phyloP scores from a whole-genome alignment of 257 asterid genomes.

The Nemophila menziesii region DNA sequence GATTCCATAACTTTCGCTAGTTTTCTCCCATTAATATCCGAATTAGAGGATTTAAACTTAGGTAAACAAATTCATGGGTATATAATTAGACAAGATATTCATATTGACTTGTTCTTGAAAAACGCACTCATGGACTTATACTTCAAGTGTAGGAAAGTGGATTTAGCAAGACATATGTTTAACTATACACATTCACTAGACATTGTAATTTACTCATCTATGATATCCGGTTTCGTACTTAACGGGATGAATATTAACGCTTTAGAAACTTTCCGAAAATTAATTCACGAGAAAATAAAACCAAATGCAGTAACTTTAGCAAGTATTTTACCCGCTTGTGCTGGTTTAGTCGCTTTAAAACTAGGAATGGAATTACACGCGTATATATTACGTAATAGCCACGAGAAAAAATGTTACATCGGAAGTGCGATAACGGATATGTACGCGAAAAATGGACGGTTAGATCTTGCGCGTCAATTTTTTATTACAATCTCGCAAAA shows the following conservation, averaged over 20 bases:
- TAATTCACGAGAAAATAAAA: constrained; percentile 38
- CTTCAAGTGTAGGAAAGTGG: constrained; percentile 60
- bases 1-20: constrained; percentile 72
- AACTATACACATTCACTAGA: constrained; percentile 39
- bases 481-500: constrained; percentile 42
- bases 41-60: constrained; percentile 19
- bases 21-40: constrained; percentile 59
- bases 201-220: constrained; percentile 60
- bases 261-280: constrained; percentile 38
- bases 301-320: constrained; percentile 86
- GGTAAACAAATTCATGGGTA: constrained; percentile 74
- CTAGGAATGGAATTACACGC: constrained; percentile 74
- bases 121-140: constrained; percentile 77
- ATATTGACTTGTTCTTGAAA: constrained; percentile 57
- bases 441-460: constrained; percentile 80
- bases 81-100: constrained; percentile 40
- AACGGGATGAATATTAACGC: constrained; percentile 65
- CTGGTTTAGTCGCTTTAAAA: constrained; percentile 43
- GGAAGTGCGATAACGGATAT: constrained; percentile 75
- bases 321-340: constrained; percentile 79
- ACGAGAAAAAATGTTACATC: constrained; percentile 48
- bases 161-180: constrained; percentile 45
- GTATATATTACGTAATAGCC: constrained; percentile 34
- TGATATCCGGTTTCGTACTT: constrained; percentile 76
- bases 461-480: constrained; percentile 48